phyloP scores from a whole-genome alignment of 805 yeast species.

The Yamadazyma sp. region DNA sequence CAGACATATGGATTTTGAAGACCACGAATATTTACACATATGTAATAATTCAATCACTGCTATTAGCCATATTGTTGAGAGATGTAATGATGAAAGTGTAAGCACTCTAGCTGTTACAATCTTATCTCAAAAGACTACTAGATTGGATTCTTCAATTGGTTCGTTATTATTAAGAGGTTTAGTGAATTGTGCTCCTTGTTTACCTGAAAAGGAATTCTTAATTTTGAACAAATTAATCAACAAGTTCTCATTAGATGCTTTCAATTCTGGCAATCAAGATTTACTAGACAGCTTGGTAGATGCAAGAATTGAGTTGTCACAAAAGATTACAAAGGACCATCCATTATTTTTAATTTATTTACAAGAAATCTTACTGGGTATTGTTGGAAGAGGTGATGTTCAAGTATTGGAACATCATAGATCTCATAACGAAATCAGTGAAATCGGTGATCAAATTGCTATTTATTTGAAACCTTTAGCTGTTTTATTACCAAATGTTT shows the following conservation, averaged over 20 bases:
- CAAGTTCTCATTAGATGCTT: conserved; percentile 44
- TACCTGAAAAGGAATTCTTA: conserved; percentile 65
- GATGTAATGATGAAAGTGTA: conserved; percentile 68
- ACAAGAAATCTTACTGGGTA: conserved; percentile 60
- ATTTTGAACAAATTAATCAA: conserved; percentile 59
- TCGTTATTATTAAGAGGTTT: conserved; percentile 57
- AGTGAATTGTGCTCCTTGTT: conserved; percentile 56
- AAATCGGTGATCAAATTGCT: conserved; percentile 67
- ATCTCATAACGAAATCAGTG: conserved; percentile 67
- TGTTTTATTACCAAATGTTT: conserved; percentile 58
- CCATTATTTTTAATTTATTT: conserved; percentile 53
- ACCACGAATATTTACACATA: conserved; percentile 34
- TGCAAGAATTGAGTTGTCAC: conserved; percentile 50
- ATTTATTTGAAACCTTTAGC: conserved; percentile 73
- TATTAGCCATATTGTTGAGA: conserved; percentile 60
- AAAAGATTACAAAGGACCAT: conserved; percentile 31
- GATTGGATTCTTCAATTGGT: conserved; percentile 50
- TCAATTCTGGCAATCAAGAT: conserved; percentile 35
- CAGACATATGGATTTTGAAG: conserved; percentile 18
- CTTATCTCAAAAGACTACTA: conserved; percentile 68
- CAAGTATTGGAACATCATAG: conserved; percentile 74
- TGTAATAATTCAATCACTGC: conserved; percentile 70
- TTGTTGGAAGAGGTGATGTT: conserved; percentile 77
- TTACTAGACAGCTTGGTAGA: conserved; percentile 40
- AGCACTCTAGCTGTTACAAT: conserved; percentile 77